Conservation (phyloP, 805 yeast species). For the Ogataea kodamae region DNA sequence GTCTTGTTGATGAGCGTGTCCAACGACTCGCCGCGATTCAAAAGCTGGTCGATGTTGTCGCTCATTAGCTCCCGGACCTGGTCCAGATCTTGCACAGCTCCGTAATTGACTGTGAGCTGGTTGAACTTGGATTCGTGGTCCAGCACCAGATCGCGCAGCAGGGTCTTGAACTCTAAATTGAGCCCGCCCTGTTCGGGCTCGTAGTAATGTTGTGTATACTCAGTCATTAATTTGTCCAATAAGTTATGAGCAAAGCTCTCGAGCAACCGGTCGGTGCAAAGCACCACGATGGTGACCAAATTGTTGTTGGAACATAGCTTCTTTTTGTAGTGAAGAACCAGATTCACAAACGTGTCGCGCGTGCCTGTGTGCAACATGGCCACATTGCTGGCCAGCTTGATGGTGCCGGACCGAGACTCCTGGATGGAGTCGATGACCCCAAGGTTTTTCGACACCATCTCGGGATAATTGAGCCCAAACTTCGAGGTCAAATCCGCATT, state of each 20-base stretch:
- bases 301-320: slow-evolving; percentile 42
- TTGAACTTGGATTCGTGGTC: slow-evolving; percentile 47
- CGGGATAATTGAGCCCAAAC: slow-evolving; percentile 48
- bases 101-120: slow-evolving; percentile 35
- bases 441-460: slow-evolving; percentile 50
- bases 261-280: slow-evolving; percentile 43
- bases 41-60: slow-evolving; percentile 65
- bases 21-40: slow-evolving; percentile 77
- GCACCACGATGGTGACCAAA: slow-evolving; percentile 48
- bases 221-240: slow-evolving; percentile 48
- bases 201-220: slow-evolving; percentile 34
- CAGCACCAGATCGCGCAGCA: slow-evolving; percentile 54
- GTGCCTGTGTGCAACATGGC: slow-evolving; percentile 18
- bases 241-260: slow-evolving; percentile 45
- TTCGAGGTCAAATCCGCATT: slow-evolving; percentile 41
- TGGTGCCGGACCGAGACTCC: slow-evolving; percentile 31
- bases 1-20: slow-evolving; percentile 75
- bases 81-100: slow-evolving; percentile 48
- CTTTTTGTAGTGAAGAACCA: slow-evolving; percentile 48
- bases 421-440: slow-evolving; percentile 49
- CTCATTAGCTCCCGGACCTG: slow-evolving; percentile 67
- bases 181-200: slow-evolving; percentile 22
- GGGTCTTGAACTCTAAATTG: slow-evolving; percentile 47
- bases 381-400: slow-evolving; percentile 21
- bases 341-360: slow-evolving; percentile 29